Evolutionary conservation across 2,329 filamentous ascomycete species (phyloP), one percentile per base, ranked within the genome.

Genomic region (Pseudocercospora vitis): DNA sequence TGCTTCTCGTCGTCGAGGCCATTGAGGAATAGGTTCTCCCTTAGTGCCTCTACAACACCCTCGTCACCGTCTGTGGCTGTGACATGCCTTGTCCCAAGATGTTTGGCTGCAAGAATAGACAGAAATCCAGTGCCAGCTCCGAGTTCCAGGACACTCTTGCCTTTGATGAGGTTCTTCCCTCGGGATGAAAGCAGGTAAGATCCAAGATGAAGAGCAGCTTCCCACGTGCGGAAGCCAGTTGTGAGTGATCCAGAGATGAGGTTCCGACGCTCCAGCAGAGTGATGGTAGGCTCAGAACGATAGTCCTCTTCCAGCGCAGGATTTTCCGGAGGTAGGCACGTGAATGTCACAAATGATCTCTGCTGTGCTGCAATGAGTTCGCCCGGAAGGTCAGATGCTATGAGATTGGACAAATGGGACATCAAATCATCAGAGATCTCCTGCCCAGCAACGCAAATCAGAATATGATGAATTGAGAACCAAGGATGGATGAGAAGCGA

Each of bases 351-450:
- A 67, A 86, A 86, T 26, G 83, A 83, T 68, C 87, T 87, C 64
- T 84, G 81, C 71, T 91, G 89, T 19, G 83, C 87, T 52, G 85
- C 81, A 32, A 78, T 74, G 21, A 79, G 69, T 66, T 90, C 84
- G 16, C 84, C 78, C n/a, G 81, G 83, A 12, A 87, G 72, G 12
- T 83, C 81, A 24, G 79, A 76, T 16, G 79, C 76, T 53, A 95
- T 78, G 19, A 94, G 78, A 56, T 77, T 71, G 50, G 85, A 83
- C 62, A 95, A 79, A 31, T 78, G 76, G 51, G 78, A 77, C 80
- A 92, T 88, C 64, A 96, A 80, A 70, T 86, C 79, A 71, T 95
- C 89, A 57, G 87, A 90, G 42, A 96, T 85, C 70, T 87, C 90
- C 91, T 96, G 73, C 29, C 18, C 31, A 21, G 48, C 23, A 53